Percentiles rank a stretch among this genome's conserved stretches.
Evolutionary conservation across 768 basidiomycete genomes (phyloP).

Genomic region (Lentinula raphanica): DNA sequence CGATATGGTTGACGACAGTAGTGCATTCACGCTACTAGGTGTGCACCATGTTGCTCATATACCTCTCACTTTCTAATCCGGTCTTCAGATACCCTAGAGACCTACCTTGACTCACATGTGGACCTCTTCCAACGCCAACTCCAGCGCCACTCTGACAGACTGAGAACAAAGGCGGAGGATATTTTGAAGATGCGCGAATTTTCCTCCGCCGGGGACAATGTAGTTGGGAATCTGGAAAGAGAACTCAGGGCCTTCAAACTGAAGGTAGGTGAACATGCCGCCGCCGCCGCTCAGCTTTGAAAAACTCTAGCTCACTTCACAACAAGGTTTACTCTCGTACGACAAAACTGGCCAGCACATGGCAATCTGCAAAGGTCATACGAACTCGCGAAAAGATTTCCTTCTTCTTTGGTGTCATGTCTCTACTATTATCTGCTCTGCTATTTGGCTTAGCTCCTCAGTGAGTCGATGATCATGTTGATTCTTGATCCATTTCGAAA

Average conservation of each 20-base stretch:
- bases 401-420: constrained; percentile 94
- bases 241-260: constrained; percentile 84
- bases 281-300: no score
- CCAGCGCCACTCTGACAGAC: constrained; percentile 78
- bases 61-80: constrained; percentile 7
- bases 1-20: not conserved
- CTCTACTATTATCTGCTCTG: constrained; percentile 78
- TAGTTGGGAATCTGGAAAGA: constrained; percentile 70
- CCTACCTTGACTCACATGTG: constrained; percentile 88
- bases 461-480: constrained; percentile 29
- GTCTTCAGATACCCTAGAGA: constrained; percentile 80
- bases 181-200: constrained; percentile 56
- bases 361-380: constrained; percentile 90
- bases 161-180: constrained; percentile 80
- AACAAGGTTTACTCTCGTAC: constrained; percentile 74
- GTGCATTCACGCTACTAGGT: constrained; percentile 75
- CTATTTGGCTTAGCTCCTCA: constrained; percentile 83
- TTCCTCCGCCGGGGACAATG: constrained; percentile 39
- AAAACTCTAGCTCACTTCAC: not conserved
- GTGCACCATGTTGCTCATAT: constrained; percentile 17
- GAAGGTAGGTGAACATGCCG: constrained; percentile 45
- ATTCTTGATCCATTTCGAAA: no score
- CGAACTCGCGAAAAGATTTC: constrained; percentile 80
- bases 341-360: constrained; percentile 67
- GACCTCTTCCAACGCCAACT: constrained; percentile 79